Evolutionary conservation across 2,329 filamentous ascomycete species (phyloP).

Genomic region (Paecilomyces niveus): DNA sequence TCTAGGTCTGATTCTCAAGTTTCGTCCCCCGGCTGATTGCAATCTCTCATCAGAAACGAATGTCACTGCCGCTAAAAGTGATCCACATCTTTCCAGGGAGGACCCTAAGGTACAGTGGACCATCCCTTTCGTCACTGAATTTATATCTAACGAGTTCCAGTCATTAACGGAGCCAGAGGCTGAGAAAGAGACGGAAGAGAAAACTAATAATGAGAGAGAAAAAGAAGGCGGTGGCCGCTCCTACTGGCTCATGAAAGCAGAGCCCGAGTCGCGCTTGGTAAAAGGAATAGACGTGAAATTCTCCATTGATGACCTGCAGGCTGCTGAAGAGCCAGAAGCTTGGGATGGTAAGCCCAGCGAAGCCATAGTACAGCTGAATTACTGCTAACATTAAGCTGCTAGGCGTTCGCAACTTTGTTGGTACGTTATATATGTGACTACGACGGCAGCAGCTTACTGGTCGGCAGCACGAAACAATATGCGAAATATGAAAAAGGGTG

Average conservation of each 20-base stretch:
- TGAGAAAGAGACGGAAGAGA: slow-evolving; percentile 9
- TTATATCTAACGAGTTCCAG: slow-evolving; percentile 6
- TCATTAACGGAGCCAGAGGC: slow-evolving; percentile 6
- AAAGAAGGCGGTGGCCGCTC: slow-evolving; percentile 26
- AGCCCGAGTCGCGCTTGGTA: slow-evolving; percentile 79
- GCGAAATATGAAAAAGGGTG: slow-evolving; percentile 81
- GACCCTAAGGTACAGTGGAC: background rate
- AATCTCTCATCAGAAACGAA: background rate
- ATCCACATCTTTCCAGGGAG: background rate
- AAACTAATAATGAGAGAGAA: slow-evolving; percentile 8
- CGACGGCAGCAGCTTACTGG: background rate
- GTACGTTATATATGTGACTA: slow-evolving; percentile 19
- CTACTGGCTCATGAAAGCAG: slow-evolving; percentile 81
- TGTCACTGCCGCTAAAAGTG: background rate
- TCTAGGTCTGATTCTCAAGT: background rate
- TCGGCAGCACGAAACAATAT: slow-evolving; percentile 73
- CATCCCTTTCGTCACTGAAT: background rate
- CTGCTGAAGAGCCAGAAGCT: slow-evolving; percentile 67
- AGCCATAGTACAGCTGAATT: background rate
- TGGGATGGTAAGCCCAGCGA: slow-evolving; percentile 69
- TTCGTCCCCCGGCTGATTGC: background rate
- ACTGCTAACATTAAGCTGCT: slow-evolving; percentile 12
- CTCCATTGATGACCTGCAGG: slow-evolving; percentile 81
- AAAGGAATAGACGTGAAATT: slow-evolving; percentile 86
- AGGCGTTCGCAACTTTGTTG: slow-evolving; percentile 40